phyloP scores from a whole-genome alignment of 225 moss, liverwort and hornwort species.

The Anthoceros angustus region DNA sequence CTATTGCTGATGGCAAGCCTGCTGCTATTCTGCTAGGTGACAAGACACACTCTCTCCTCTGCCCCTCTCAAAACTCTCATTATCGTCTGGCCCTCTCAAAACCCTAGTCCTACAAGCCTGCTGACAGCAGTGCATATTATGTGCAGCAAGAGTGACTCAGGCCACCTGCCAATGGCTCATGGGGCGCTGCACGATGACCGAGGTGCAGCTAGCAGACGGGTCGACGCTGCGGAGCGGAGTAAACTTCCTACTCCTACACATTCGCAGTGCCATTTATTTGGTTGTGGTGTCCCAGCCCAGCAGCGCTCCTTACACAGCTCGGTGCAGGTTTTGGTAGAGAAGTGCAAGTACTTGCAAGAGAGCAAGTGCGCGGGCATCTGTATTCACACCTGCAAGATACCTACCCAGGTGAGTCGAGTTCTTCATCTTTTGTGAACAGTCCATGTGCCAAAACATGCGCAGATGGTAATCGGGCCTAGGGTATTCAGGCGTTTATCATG shows the following conservation, averaged over 20 bases:
- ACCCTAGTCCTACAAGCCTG: background rate
- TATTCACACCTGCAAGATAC: constrained; percentile 90
- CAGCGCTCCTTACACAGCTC: background rate
- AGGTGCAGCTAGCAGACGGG: constrained; percentile 67
- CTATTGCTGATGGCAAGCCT: constrained; percentile 56
- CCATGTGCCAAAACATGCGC: background rate
- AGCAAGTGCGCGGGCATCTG: constrained; percentile 94
- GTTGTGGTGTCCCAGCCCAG: background rate
- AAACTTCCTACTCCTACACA: constrained; percentile 7
- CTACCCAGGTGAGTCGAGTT: constrained; percentile 55
- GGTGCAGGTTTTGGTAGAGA: constrained; percentile 59
- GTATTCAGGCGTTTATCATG: constrained; percentile 43
- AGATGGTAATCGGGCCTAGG: background rate
- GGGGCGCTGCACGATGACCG: constrained; percentile 66
- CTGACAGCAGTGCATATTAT: constrained; percentile 3
- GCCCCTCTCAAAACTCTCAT: background rate
- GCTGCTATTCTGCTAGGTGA: constrained; percentile 49
- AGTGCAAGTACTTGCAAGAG: constrained; percentile 79
- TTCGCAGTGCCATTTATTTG: background rate
- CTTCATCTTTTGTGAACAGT: background rate
- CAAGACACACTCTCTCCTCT: background rate
- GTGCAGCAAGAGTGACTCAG: constrained; percentile 69
- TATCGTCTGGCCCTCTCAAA: background rate
- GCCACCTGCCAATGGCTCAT: constrained; percentile 86
- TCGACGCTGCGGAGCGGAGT: constrained; percentile 79